Percentiles rank a stretch among this genome's conserved stretches.
Conservation (phyloP, 805 yeast genomes). For the Pichia phayaonensis region DNA sequence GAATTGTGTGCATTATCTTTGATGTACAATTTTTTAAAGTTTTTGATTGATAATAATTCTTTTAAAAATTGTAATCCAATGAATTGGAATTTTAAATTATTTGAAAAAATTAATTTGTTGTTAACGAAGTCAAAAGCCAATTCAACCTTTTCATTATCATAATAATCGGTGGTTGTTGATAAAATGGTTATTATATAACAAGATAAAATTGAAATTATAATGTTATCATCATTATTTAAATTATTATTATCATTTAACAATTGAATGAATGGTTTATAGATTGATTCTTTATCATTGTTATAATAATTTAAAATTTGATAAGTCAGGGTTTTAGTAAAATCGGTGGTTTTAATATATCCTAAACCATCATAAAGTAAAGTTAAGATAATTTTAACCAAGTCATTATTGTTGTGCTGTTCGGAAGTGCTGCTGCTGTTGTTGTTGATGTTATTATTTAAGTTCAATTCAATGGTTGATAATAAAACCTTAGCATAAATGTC, state of each 20-base stretch:
- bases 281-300: constrained; percentile 17
- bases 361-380: constrained; percentile 6
- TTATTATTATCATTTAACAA: constrained; percentile 39
- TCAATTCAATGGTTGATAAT: neutral
- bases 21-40: constrained; percentile 40
- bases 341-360: neutral
- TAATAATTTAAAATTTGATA: neutral
- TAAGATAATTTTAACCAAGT: constrained; percentile 1
- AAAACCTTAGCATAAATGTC: constrained; percentile 1
- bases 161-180: constrained; percentile 25
- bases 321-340: neutral
- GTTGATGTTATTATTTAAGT: neutral
- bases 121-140: constrained; percentile 31
- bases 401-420: neutral
- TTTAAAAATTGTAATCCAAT: constrained; percentile 59
- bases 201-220: constrained; percentile 43
- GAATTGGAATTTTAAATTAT: constrained; percentile 46
- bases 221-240: constrained; percentile 28
- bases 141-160: neutral
- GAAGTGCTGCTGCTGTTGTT: neutral
- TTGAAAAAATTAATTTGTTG: constrained; percentile 20
- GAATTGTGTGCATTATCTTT: constrained; percentile 35
- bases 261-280: constrained; percentile 45
- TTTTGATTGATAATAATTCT: constrained; percentile 48
- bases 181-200: constrained; percentile 48